Evolutionary conservation across 345 rosid genomes (phyloP), one percentile per base, ranked within the genome.

Genomic region (Acer campestre): DNA sequence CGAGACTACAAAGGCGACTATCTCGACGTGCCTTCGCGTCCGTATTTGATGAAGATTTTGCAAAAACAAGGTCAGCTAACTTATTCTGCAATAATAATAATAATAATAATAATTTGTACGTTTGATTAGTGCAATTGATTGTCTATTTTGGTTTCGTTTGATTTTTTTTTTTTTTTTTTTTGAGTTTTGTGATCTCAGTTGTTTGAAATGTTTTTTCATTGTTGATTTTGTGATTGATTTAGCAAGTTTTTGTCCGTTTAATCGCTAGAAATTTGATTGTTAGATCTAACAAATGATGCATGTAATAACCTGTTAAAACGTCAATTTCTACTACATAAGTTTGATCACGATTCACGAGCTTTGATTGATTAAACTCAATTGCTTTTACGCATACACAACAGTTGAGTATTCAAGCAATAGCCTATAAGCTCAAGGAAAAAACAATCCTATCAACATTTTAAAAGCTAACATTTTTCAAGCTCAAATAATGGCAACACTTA

Each of bases 1-100:
- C 84, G 97, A 63, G 98, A 94, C 59, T 87, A 78, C 76, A 87
- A 84, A 73, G 99, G 99, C 64, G 99, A 96, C 61, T 91, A 96
- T 78, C 84, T 96, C n/a, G 94, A 87, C 83, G 93, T 96, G 14
- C 86, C 88, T 40, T 82, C 97, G 55, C 85, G 84, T 49, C 95
- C 98, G 46, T 83, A 80, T 42, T 74, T 94, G 79, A 86, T 92
- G 94, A 86, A 85, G 82, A 88, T 94, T 75, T 78, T 96, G 80
- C 89, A 89, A 61, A 96, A 92, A 75, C 98, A 94, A 90, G 99
- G 99, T 94, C 31, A 42, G 70, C 13, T 74, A 18, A 56, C 6
- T 81, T 62, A 2, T 40, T 49, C 42, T 29, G 42, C 11, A 9
- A 42, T 8, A 42, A 42, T 0, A 4, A 4, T 6, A 5, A 40